phyloP scores from a whole-genome alignment of 1,284 basidiomycete species.

The Mycena citricolor region DNA sequence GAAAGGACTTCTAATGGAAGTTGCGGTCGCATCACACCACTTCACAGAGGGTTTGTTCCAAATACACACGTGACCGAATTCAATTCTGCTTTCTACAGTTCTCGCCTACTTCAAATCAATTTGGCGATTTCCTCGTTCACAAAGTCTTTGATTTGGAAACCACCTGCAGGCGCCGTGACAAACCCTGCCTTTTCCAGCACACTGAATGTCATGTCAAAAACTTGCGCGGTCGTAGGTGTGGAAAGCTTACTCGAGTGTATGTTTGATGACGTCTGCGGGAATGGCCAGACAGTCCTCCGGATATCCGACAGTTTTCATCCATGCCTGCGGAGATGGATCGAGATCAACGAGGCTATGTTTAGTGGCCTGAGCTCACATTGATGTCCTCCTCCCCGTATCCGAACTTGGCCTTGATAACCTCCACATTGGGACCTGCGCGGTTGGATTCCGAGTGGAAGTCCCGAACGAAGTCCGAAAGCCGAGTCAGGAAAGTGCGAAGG shows the following conservation, averaged over 20 bases:
- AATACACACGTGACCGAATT: no score
- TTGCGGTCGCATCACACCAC: no score
- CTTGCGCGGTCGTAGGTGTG: not conserved
- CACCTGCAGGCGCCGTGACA: slow-evolving; percentile 56
- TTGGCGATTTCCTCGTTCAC: slow-evolving; percentile 52
- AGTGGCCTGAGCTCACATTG: slow-evolving; percentile 42
- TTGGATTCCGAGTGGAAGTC: slow-evolving; percentile 66
- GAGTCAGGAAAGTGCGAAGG: slow-evolving; percentile 63
- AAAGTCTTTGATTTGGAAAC: slow-evolving; percentile 61
- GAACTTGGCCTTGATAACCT: slow-evolving; percentile 77
- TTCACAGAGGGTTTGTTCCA: no score
- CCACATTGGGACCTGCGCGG: slow-evolving; percentile 62
- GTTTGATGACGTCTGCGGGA: slow-evolving; percentile 57
- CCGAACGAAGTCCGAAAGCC: slow-evolving; percentile 65
- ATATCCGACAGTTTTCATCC: slow-evolving; percentile 81
- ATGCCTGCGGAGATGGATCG: slow-evolving; percentile 47
- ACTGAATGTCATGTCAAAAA: slow-evolving; percentile 35
- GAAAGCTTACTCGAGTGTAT: slow-evolving; percentile 67
- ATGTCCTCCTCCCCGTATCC: slow-evolving; percentile 82
- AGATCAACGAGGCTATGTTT: not conserved
- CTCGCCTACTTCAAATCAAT: slow-evolving; percentile 29
- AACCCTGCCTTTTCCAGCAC: slow-evolving; percentile 77
- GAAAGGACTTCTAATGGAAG: no score
- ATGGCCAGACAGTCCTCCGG: slow-evolving; percentile 66
- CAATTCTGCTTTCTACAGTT: no score